Evolutionary conservation across 495 filamentous ascomycete genomes (phyloP).

Genomic region (Penicillium argentinense): DNA sequence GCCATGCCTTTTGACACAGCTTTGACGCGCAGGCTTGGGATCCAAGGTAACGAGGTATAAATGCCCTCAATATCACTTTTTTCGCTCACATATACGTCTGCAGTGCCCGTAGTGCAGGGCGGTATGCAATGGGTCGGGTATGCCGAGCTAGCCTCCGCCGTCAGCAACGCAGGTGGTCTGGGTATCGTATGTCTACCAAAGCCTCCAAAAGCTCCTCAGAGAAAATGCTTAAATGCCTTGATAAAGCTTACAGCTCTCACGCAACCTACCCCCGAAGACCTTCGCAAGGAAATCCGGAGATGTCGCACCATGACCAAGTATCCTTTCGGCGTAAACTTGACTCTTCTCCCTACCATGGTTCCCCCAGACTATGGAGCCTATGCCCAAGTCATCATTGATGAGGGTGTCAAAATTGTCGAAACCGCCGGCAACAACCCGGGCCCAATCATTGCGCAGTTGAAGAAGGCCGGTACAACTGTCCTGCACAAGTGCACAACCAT

Average conservation of each 20-base stretch:
- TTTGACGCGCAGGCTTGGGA: conserved; percentile 85
- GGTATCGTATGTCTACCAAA: conserved; percentile 63
- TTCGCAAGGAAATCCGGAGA: conserved; percentile 88
- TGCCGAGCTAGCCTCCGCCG: conserved; percentile 89
- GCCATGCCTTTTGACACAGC: conserved; percentile 91
- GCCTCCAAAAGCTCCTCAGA: too few relatives aligned
- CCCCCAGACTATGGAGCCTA: conserved; percentile 92
- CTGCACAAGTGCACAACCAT: conserved; percentile 99
- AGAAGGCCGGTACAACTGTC: conserved; percentile 72
- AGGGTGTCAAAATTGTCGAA: conserved; percentile 92
- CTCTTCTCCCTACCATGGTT: conserved; percentile 87
- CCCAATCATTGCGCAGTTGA: conserved; percentile 85
- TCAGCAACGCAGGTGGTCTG: conserved; percentile 92
- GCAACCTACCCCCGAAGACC: conserved; percentile 87
- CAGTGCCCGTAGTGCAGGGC: conserved; percentile 97
- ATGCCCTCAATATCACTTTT: too few relatives aligned
- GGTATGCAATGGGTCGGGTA: conserved; percentile 94
- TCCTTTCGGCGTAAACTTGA: conserved; percentile 96
- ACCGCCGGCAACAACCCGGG: conserved; percentile 95
- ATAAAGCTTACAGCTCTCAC: conserved; percentile 88
- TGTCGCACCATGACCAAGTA: conserved; percentile 81
- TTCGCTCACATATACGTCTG: too few relatives aligned
- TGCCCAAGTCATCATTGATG: conserved; percentile 88
- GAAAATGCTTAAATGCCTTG: too few relatives aligned
- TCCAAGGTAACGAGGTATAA: conserved; percentile 54